Evolutionary conservation across 1,284 basidiomycete species (phyloP), one percentile per base, ranked within the genome.

Genomic region (Pholiota adiposa): DNA sequence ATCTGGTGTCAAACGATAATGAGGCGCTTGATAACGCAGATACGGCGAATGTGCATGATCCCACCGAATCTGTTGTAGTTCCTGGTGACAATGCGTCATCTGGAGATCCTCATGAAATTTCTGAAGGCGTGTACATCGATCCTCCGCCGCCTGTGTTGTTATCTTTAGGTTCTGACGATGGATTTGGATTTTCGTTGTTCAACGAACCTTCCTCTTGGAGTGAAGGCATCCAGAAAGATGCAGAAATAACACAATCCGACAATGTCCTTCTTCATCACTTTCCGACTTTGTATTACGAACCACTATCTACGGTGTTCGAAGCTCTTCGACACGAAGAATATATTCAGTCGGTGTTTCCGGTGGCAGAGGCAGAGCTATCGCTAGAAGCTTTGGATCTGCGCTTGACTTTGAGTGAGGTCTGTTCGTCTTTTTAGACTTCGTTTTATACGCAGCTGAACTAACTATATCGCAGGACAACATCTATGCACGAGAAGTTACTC

Each of bases 271-370:
- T 92, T 57, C 81, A 84, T 52, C 76, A 85, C 61, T 79, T 75
- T 14, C 88, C 89, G 2, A 86, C 84, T 3, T 76, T 92, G 7
- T 92, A 90, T 70, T 92, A 90, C 65, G 89, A 91, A 67, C 83
- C 89, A 34, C 69, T 92, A 56, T 83, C 80, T 36, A 77, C 75
- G 60, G 82, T 92, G 8, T 91, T 92, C 65, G 83, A 85, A 51
- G 87, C 85, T 59, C 75, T 92, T 34, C 86, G 89, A 29, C 78
- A 83, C 65, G 86, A 90, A 61, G 79, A 83, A 58, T 74, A 72
- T 59, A 69, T 89, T 38, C 73, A 77, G 50, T 73, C 73, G 23
- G 62, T 84, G 16, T 74, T 79, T 31, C 79, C 83, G 34, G 69
- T 85, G 40, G 68, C 76, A 23, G 83, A 86, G 46, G 82, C 81